Evolutionary conservation across 176 grass and related monocot genomes (phyloP), one percentile per base, ranked within the genome.

Genomic region (Urochloa ruziziensis): DNA sequence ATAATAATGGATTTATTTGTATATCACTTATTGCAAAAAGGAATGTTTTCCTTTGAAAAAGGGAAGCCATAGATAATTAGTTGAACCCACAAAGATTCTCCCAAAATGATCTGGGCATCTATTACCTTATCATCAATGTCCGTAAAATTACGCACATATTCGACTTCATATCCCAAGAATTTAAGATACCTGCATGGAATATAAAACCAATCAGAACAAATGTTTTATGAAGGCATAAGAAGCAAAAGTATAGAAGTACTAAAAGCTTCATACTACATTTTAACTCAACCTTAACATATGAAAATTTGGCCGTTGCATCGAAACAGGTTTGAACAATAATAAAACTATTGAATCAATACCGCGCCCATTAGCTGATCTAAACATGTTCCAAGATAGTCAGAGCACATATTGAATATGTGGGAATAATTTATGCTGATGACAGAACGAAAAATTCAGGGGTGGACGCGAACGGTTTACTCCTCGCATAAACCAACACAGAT

Each of bases 91-190:
- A 65, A 73, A 23, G 15, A 36, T 66, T 57, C 16, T 21, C 39
- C 48, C 48, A 18, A 52, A 74, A 34, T 74, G 51, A 4, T 62
- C 10, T 17, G 13, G 3, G 28, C 21, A 46, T 62, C n/a, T n/a
- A n/a, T 75, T 87, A 98, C 96, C 96, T 98, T 98, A 34, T 98
- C 96, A 85, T 98, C 91, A 1, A 98, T 95, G 60, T 98, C 93
- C 15, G 96, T 98, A 84, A 95, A 98, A 80, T 98, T 98, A 28
- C 96, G 91, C 15, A 98, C 93, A 44, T 95, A 95, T 56, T 91
- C 83, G 39, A 98, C 89, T 42, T 98, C 96, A 76, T 98, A 95
- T 17, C 85, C 82, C 96, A 98, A 91, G 61, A 91, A 94, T 53
- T 87, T 86, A 49, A 98, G 82, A 64, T 93, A 95, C 74, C 95